These are phyloP conservation scores for Zygosaccharomyces bisporus DNA, from an alignment of 805 yeast species.

Conservation along the genomic window DNA sequence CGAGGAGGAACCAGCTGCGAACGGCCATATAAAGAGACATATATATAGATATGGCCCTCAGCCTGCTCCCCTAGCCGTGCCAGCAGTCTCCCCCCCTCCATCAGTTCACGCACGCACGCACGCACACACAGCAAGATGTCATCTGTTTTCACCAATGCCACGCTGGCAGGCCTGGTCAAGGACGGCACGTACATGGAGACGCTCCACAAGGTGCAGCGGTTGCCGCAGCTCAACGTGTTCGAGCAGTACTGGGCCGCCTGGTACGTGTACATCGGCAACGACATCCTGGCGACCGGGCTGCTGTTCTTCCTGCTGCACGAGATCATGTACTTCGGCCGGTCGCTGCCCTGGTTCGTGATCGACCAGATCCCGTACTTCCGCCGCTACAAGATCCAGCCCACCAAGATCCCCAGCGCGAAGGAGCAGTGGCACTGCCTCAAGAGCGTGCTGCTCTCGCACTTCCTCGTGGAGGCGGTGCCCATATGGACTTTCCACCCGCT, in stretches of 20 bases:
- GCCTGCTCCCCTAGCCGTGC: too few species aligned
- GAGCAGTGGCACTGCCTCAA: slow-evolving; percentile 94
- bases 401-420: slow-evolving; percentile 68
- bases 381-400: slow-evolving; percentile 84
- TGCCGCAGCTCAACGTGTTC: slow-evolving; percentile 44
- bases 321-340: slow-evolving; percentile 84
- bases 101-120: too few species aligned
- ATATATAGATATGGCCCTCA: too few species aligned
- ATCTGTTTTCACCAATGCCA: slow-evolving; percentile 35
- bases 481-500: slow-evolving; percentile 97
- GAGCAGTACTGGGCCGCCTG: slow-evolving; percentile 88
- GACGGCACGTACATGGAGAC: slow-evolving; percentile 36
- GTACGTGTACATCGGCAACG: slow-evolving; percentile 82
- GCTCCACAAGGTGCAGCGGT: slow-evolving; percentile 35
- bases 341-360: slow-evolving; percentile 87
- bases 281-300: slow-evolving; percentile 86
- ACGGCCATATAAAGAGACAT: background rate
- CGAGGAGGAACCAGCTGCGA: background rate
- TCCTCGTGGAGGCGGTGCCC: slow-evolving; percentile 90
- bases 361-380: slow-evolving; percentile 83
- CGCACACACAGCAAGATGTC: slow-evolving; percentile 31
- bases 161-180: slow-evolving; percentile 28
- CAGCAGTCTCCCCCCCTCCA: too few species aligned
- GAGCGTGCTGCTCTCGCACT: slow-evolving; percentile 79
- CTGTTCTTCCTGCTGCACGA: slow-evolving; percentile 82